Base-by-base conservation (phyloP, 2,329 filamentous ascomycete genomes). In the Teratosphaeriaceae sp. region DNA sequence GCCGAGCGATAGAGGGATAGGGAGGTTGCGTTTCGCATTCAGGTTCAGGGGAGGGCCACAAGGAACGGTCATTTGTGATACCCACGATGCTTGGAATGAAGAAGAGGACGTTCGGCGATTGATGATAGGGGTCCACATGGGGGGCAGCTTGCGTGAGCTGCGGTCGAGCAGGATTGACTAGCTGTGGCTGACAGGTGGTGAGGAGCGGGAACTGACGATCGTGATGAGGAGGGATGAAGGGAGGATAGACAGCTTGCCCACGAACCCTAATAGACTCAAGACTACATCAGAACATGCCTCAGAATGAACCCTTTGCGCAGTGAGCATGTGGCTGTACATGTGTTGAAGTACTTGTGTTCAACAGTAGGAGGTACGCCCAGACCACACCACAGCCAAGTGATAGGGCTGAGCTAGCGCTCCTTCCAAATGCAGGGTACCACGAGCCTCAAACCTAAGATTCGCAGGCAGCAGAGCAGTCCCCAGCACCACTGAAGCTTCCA, bases 51-150 rank as follows among this genome's bases (percentile, higher is more conserved):
- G 22, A 11, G 11, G 23, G 26, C 22, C 35, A 18, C 11, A 20
- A 31, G 22, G 23, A 23, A 42, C 40, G 44, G 49, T 49, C 42
- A 47, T 50, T 50, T 50, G 47, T 50, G 50, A 50, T 52, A 50
- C 50, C 50, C 47, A 39, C 13, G 18, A 24, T 27, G 16, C 37
- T n/a, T n/a, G n/a, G n/a, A n/a, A n/a, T n/a, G n/a, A n/a, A n/a
- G n/a, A n/a, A n/a, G n/a, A n/a, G n/a, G n/a, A n/a, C n/a, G n/a
- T n/a, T n/a, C n/a, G n/a, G n/a, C n/a, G n/a, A 15, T 40, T 16
- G 19, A 12, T 13, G 19, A 21, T 30, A n/a, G 15, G 5, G 27
- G 20, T 19, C 15, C 6, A 34, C 15, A 19, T 34, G 31, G n/a
- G 7, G n/a, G n/a, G n/a, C n/a, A n/a, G n/a, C n/a, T n/a, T n/a